A percentile compares a stretch with the other conserved stretches of the same genome.
Conservation (phyloP, 2,329 filamentous ascomycete genomes). For the Colletotrichum salicis region DNA sequence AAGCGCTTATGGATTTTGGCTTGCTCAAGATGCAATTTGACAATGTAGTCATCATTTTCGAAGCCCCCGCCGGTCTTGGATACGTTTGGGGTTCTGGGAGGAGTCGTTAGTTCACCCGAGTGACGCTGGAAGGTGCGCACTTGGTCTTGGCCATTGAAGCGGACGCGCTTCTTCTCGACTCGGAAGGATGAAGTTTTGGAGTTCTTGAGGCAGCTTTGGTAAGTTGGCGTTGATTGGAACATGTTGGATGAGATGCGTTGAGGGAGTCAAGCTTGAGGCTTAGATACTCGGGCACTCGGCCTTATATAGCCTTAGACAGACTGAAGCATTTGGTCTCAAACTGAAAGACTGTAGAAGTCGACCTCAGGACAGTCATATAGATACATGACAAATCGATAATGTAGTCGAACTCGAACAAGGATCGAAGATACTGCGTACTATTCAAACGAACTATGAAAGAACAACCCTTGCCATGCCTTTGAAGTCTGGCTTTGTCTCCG, state of each 20-base stretch:
- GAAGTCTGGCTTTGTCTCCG: not conserved
- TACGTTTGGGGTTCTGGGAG: not conserved
- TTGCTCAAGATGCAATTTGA: not conserved
- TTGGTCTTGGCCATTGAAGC: not conserved
- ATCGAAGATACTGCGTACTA: fast-evolving
- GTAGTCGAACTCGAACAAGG: not conserved
- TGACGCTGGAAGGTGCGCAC: not conserved
- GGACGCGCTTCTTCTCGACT: not conserved
- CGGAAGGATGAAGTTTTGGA: not conserved
- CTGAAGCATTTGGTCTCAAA: not conserved
- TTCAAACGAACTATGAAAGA: not conserved
- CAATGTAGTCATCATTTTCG: not conserved
- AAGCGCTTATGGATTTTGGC: not conserved
- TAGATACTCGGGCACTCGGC: not conserved
- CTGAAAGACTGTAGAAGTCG: not conserved
- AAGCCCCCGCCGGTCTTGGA: not conserved
- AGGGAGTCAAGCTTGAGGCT: not conserved
- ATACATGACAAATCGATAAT: too few relatives aligned
- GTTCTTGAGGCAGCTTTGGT: not conserved
- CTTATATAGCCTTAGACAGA: not conserved
- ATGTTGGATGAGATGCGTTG: not conserved
- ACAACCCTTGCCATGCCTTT: not conserved
- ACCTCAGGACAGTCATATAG: too few relatives aligned
- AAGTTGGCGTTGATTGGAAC: not conserved
- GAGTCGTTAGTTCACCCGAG: not conserved